Conservation (phyloP, 352 stramenopile species). For the Pythium chondricola region DNA sequence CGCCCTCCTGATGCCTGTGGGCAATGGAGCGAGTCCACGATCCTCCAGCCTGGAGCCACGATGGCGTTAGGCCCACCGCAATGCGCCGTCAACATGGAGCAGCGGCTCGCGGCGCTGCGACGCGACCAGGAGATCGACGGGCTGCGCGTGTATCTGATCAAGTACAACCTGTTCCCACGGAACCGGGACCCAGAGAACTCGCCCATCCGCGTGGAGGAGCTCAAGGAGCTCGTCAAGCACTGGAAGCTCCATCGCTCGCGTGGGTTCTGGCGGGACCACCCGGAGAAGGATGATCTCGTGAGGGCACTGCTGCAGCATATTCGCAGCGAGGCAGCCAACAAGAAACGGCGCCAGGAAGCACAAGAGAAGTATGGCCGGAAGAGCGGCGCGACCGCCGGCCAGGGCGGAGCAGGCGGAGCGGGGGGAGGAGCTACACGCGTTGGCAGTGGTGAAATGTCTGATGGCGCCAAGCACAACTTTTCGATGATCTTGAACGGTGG, state of each 20-base stretch:
- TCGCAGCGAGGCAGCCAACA: slow-evolving; percentile 70
- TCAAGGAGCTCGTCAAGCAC: slow-evolving; percentile 89
- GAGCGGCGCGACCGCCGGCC: slow-evolving; percentile 12
- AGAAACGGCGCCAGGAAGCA: slow-evolving; percentile 71
- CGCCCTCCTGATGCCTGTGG: too few species aligned
- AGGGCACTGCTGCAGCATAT: slow-evolving; percentile 82
- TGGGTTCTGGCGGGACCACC: slow-evolving; percentile 87
- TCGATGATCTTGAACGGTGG: slow-evolving; percentile 44
- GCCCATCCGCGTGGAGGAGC: slow-evolving; percentile 81
- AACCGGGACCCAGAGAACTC: slow-evolving; percentile 83
- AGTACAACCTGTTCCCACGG: slow-evolving; percentile 82
- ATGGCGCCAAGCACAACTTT: slow-evolving; percentile 43
- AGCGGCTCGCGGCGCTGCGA: slow-evolving; percentile 65
- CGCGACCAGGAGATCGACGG: slow-evolving; percentile 83
- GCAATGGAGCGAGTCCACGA: not conserved
- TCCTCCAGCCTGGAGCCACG: not conserved
- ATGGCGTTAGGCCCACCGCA: slow-evolving; percentile 77
- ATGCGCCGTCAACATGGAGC: slow-evolving; percentile 84
- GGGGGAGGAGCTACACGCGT: not conserved
- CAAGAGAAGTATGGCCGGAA: slow-evolving; percentile 62
- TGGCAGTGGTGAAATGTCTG: slow-evolving; percentile 21
- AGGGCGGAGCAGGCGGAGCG: slow-evolving; percentile 8
- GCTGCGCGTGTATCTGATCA: slow-evolving; percentile 77
- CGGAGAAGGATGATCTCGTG: slow-evolving; percentile 87
- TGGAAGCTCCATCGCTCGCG: slow-evolving; percentile 88